Evolutionary conservation across 2,329 filamentous ascomycete species (phyloP).

Genomic region (Orbilia oligospora): DNA sequence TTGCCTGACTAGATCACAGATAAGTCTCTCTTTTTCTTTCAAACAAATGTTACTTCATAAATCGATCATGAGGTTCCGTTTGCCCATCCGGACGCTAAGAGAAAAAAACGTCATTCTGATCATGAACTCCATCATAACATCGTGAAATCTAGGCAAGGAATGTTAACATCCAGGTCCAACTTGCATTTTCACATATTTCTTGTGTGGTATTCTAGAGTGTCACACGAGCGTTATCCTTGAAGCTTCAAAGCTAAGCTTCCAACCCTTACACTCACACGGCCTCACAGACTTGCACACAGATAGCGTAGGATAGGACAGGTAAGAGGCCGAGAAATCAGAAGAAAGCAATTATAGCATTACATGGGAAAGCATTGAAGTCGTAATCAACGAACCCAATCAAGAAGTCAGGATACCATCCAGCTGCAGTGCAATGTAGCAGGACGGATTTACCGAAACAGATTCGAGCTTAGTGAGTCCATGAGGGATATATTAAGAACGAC

Average conservation of each 20-base stretch:
- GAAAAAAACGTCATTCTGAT: conserved; percentile 49
- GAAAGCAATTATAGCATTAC: conserved; percentile 38
- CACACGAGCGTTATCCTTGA: conserved; percentile 54
- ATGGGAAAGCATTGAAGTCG: conserved; percentile 19
- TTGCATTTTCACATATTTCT: conserved; percentile 27
- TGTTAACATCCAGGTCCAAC: conserved; percentile 12
- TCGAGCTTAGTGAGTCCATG: conserved; percentile 35
- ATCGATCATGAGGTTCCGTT: conserved; percentile 25
- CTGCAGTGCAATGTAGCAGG: conserved; percentile 43
- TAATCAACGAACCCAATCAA: conserved; percentile 46
- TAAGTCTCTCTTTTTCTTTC: conserved; percentile 15
- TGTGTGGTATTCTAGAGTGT: conserved; percentile 54
- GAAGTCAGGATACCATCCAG: conserved; percentile 29
- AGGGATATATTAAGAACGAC: conserved; percentile 61
- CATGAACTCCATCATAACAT: conserved; percentile 32
- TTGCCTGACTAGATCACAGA: conserved; percentile 32
- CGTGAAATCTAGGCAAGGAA: conserved; percentile 25
- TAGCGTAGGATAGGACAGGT: conserved; percentile 40
- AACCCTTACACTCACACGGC: conserved; percentile 17
- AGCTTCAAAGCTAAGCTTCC: conserved; percentile 47
- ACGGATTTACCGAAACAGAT: conserved; percentile 44
- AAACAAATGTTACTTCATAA: background rate
- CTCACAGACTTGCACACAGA: background rate
- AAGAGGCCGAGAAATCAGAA: conserved; percentile 40
- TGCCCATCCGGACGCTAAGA: conserved; percentile 19